Evolutionary conservation across 257 asterid species (phyloP).

Genomic region (Paraleonurus japonicus): DNA sequence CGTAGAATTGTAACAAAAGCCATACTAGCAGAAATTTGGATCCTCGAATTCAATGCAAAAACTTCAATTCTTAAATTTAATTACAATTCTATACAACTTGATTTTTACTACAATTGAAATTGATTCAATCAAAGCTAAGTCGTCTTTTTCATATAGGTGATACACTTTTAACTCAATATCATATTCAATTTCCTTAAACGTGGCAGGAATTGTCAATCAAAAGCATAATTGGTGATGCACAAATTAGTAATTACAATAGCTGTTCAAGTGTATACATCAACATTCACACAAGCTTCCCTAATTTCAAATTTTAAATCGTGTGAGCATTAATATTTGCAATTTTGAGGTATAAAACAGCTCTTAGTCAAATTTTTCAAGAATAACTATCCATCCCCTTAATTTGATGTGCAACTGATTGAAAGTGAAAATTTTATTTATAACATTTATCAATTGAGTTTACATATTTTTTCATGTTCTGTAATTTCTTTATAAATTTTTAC

Average conservation of each 20-base stretch:
- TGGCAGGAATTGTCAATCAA: background rate
- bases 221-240: background rate
- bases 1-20: too few relatives aligned
- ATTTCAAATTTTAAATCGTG: background rate
- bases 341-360: background rate
- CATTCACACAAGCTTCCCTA: background rate
- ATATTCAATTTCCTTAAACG: background rate
- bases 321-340: background rate
- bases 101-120: too few relatives aligned
- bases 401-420: background rate
- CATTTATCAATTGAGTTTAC: background rate
- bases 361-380: background rate
- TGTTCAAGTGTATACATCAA: slow-evolving; percentile 3
- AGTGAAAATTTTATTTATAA: background rate
- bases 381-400: background rate
- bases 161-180: background rate
- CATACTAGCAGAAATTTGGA: too few relatives aligned
- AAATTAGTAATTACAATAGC: background rate
- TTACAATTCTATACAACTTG: too few relatives aligned
- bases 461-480: background rate
- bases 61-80: too few relatives aligned
- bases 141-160: too few relatives aligned
- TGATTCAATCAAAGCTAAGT: background rate
- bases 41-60: too few relatives aligned
- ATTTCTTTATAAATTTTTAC: background rate